Evolutionary conservation across 2,329 filamentous ascomycete genomes (phyloP), one percentile per base, ranked within the genome.

Genomic region (Trichoderma oligosporum): DNA sequence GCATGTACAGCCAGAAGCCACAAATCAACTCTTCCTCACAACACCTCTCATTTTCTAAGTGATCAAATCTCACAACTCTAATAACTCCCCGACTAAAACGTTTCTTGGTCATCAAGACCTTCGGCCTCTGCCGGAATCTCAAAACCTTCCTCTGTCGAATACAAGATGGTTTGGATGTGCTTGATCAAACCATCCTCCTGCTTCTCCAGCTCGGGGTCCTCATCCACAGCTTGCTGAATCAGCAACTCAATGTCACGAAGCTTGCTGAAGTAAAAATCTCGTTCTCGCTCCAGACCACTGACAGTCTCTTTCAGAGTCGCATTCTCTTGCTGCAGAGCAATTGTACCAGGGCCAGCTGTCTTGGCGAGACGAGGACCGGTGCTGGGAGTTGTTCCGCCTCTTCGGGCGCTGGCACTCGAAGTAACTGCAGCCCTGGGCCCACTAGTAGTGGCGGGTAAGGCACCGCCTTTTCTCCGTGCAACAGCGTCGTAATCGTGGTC

Each of bases 231-330:
- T 68, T 90, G 88, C 78, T 99, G 94, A 56, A 99, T 83, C 67
- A 99, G 78, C 63, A 99, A 78, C 76, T 99, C 94, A 66, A 99
- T 99, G 71, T 99, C 94, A 59, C 94, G 84, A 63, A 99, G 82
- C 80, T 99, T 99, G 82, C 90, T 95, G 76, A 99, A 99, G 80
- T 99, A 99, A 73, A 99, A 99, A 73, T 99, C 94, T 48, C 94
- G 84, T 78, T 99, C 94, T 66, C 94, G 87, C 80, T 99, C 94
- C 39, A 99, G 80, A 1, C 94, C 94, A 11, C 84, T 81, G n/a
- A 99, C 93, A 0, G 91, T 96, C 78, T 97, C 93, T 81, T 96
- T 96, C 65, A 97, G 81, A 25, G 88, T 89, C 39, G 82, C 82
- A 70, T 96, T 94, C 80, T 97, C 94, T 69, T 88, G 82, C 71